A percentile compares a stretch with the other conserved stretches of the same genome.
Conservation (phyloP, 768 basidiomycete genomes). For the Psilocybe sp. region DNA sequence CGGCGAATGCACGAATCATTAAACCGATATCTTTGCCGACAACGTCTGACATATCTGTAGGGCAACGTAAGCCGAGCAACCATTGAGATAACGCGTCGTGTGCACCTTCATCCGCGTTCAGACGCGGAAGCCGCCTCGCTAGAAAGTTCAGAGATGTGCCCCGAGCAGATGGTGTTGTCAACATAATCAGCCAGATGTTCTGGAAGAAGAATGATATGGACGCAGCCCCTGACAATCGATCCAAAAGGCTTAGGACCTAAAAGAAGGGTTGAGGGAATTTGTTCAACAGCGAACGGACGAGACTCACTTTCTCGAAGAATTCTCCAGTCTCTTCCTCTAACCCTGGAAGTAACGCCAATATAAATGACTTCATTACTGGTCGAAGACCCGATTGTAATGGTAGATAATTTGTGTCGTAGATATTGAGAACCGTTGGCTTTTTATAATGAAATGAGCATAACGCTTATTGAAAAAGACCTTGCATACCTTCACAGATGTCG, state of each 20-base stretch:
- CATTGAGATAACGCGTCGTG: background rate
- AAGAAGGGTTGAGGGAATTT: background rate
- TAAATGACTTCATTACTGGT: slow-evolving; percentile 92
- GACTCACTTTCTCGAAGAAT: slow-evolving; percentile 82
- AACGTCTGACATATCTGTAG: slow-evolving; percentile 60
- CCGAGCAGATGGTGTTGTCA: slow-evolving; percentile 83
- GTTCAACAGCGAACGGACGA: background rate
- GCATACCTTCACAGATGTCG: slow-evolving; percentile 93
- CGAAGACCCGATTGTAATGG: slow-evolving; percentile 79
- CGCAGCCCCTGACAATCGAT: slow-evolving; percentile 79
- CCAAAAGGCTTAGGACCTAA: slow-evolving; percentile 78
- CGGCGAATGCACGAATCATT: slow-evolving; percentile 90
- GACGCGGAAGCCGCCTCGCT: slow-evolving; percentile 69
- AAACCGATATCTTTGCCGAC: slow-evolving; percentile 87
- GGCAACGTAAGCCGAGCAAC: background rate
- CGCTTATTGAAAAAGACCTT: background rate
- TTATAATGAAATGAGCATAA: background rate
- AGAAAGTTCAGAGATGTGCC: slow-evolving; percentile 88
- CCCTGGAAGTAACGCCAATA: slow-evolving; percentile 90
- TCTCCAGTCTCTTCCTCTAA: slow-evolving; percentile 97
- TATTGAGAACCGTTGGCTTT: slow-evolving; percentile 83
- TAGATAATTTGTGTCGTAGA: slow-evolving; percentile 92
- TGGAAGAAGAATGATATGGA: slow-evolving; percentile 91
- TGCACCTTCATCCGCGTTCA: slow-evolving; percentile 69
- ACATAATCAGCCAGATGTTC: slow-evolving; percentile 91